phyloP scores from a whole-genome alignment of 2,329 filamentous ascomycete genomes.

The Ustulina deusta region DNA sequence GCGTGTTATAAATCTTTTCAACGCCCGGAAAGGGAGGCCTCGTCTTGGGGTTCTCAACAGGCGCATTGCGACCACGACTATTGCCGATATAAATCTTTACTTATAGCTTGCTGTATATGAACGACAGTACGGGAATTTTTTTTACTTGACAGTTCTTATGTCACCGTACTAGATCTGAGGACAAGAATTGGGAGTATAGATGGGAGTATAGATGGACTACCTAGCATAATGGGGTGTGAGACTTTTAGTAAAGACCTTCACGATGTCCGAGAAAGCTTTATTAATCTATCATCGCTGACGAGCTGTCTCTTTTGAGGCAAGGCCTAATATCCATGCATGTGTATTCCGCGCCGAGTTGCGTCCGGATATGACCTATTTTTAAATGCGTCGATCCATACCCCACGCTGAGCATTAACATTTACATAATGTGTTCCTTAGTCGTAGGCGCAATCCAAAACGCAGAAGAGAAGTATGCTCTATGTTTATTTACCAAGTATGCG shows the following conservation, averaged over 20 bases:
- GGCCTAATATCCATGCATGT: slow-evolving; percentile 4
- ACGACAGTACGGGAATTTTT: neutral
- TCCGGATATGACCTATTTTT: slow-evolving; percentile 38
- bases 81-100: neutral
- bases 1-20: slow-evolving; percentile 40
- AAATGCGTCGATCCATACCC: slow-evolving; percentile 17
- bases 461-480: slow-evolving; percentile 18
- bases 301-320: slow-evolving; percentile 6
- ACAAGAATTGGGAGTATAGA: slow-evolving; percentile 2
- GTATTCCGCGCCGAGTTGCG: slow-evolving; percentile 4
- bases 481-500: slow-evolving; percentile 16
- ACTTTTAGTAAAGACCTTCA: slow-evolving; percentile 10
- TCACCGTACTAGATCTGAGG: slow-evolving; percentile 5
- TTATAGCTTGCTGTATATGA: slow-evolving; percentile 2
- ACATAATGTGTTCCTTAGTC: slow-evolving; percentile 1
- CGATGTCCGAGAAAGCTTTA: slow-evolving; percentile 16
- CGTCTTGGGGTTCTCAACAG: slow-evolving; percentile 32
- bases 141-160: neutral
- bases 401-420: slow-evolving; percentile 7
- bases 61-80: slow-evolving; percentile 33
- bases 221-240: slow-evolving; percentile 3
- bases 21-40: slow-evolving; percentile 31
- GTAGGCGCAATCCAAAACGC: slow-evolving; percentile 22
- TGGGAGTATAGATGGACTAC: neutral
- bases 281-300: slow-evolving; percentile 26